Evolutionary conservation across 129 eudicot species (phyloP), one percentile per base, ranked within the genome.

Genomic region (Scalesia atractyloides): DNA sequence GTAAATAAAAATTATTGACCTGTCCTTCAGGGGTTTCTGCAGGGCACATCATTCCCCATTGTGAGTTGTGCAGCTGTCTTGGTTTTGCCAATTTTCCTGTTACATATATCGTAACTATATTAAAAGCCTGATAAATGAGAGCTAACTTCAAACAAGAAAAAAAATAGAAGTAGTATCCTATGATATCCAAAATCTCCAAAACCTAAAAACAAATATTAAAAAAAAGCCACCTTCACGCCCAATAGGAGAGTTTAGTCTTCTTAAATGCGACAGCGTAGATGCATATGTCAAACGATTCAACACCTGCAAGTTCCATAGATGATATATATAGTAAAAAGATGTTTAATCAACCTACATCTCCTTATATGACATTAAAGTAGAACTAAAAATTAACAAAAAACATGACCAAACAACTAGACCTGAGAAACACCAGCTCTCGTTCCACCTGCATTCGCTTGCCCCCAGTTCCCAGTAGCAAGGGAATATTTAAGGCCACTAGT

Each of bases 21-120:
- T 94, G 98, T 75, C 97, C 98, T 84, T 94, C 98, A 43, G 98
- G 98, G 58, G 98, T 90, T 85, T 94, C 98, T 59, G 98, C 98
- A 53, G 98, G 97, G 68, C 98, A 94, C 98, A 94, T 94, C 97
- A 94, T 94, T 70, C 97, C 97, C 98, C 98, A 93, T 76, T 94
- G 98, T 4, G 98, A 94, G 80, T 94, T 94, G 60, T 90, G 98
- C 82, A 94, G 60, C 84, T 94, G 98, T 79, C 98, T 77, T 5
- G 98, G 98, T 73, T 94, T 94, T 16, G 98, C 97, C 82, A 90
- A 70, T 72, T 94, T 94, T 51, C 97, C 98, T 90, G 80, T 51
- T 16, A 51, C 30, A 52, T n/a, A 26, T 4, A 69, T 18, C 52
- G 48, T 16, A 54, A 48, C 22, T 16, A 30, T 15, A 73, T 16